A percentile compares a stretch with the other conserved stretches of the same genome.
phyloP scores from a whole-genome alignment of 176 grass and related monocot species.

The sorghum (Sorghum bicolor) region Sorghum_bicolor_NCBIv3 NC_012876.2:1296001-1296500 shows the following conservation, averaged over 20 bases:
- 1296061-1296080: conserved; percentile 1
- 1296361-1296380: not conserved
- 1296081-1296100: not conserved
- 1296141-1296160: not conserved
- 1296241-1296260: not conserved
- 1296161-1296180: not conserved
- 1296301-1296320: not conserved
- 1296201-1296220: too few species aligned
- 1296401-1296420: not conserved
- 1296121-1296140: not conserved
- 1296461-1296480: not conserved
- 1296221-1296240: too few species aligned
- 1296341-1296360: not conserved
- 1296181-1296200: not conserved
- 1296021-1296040: conserved; percentile 72
- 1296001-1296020: conserved; percentile 84
- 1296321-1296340: not conserved
- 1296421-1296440: not conserved
- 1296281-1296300: not conserved
- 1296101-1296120: not conserved
- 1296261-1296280: not conserved
- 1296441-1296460: not conserved
- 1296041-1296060: conserved; percentile 19
- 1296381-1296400: not conserved
- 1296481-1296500: not conserved